Evolutionary conservation across 2,329 filamentous ascomycete genomes (phyloP).

Genomic region (Aspergillus aculeatinus): DNA sequence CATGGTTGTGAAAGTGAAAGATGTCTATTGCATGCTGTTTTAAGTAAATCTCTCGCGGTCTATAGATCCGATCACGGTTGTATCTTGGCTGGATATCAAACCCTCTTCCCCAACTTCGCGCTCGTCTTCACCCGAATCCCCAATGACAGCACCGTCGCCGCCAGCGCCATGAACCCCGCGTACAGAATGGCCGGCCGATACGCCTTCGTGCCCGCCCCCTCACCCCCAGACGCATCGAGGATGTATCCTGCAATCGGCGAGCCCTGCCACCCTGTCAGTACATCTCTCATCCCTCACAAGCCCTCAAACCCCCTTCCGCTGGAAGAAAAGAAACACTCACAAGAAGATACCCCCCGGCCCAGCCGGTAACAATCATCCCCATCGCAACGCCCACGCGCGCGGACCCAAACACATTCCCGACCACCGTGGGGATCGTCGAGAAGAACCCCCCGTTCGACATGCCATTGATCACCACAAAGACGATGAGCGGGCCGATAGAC

Average conservation of each 20-base stretch:
- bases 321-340: slow-evolving; percentile 30
- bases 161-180: slow-evolving; percentile 55
- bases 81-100: too few relatives aligned
- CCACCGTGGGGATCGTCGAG: slow-evolving; percentile 62
- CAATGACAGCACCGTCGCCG: slow-evolving; percentile 45
- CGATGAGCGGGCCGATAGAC: slow-evolving; percentile 53
- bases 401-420: slow-evolving; percentile 60
- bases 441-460: slow-evolving; percentile 64
- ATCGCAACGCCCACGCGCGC: slow-evolving; percentile 57
- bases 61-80: too few relatives aligned
- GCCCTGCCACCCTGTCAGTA: slow-evolving; percentile 36
- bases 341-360: slow-evolving; percentile 62
- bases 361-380: slow-evolving; percentile 62
- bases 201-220: slow-evolving; percentile 50
- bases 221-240: slow-evolving; percentile 55
- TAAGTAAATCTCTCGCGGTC: too few relatives aligned
- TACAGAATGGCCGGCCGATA: slow-evolving; percentile 64
- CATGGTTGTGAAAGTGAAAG: too few relatives aligned
- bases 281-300: too few relatives aligned
- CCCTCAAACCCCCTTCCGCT: too few relatives aligned
- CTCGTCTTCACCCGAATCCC: slow-evolving; percentile 48
- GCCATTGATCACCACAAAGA: slow-evolving; percentile 62
- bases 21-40: too few relatives aligned
- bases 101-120: slow-evolving; percentile 31
- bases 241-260: slow-evolving; percentile 62